Evolutionary conservation across 768 basidiomycete genomes (phyloP).

Genomic region (Stropharia rugosoannulata): DNA sequence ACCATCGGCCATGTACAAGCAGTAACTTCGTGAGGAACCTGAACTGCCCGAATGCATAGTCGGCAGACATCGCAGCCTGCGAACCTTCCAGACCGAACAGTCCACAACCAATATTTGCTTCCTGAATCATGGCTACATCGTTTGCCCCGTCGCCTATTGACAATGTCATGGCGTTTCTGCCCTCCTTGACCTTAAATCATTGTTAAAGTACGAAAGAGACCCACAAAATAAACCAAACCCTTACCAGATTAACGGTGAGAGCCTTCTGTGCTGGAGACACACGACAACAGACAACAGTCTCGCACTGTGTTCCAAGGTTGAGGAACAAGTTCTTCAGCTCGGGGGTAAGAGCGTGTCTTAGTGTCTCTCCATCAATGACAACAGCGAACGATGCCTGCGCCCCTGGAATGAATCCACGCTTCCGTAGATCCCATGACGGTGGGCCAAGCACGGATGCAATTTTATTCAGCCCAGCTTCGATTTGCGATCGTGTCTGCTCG

Average conservation of each 20-base stretch:
- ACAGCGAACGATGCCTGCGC: conserved; percentile 82
- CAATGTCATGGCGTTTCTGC: conserved; percentile 92
- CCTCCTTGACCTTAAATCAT: conserved; percentile 80
- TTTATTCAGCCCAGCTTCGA: conserved; percentile 93
- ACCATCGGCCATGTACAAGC: conserved; percentile 95
- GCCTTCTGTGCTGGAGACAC: conserved; percentile 98
- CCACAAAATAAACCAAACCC: conserved; percentile 21
- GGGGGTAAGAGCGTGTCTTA: conserved; percentile 75
- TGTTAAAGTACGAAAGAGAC: conserved; percentile 2
- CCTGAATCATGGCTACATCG: conserved; percentile 99
- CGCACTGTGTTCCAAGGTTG: conserved; percentile 92
- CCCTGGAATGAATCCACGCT: conserved; percentile 67
- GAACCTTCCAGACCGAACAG: conserved; percentile 93
- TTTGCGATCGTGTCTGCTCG: conserved; percentile 77
- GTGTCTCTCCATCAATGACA: conserved; percentile 95
- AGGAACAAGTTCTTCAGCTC: conserved; percentile 86
- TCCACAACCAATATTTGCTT: conserved; percentile 97
- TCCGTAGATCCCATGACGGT: conserved; percentile 55
- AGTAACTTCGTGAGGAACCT: conserved; percentile 88
- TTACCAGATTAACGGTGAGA: conserved; percentile 88
- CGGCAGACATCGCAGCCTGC: conserved; percentile 98
- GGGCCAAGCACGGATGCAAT: conserved; percentile 86
- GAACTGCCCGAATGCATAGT: conserved; percentile 98
- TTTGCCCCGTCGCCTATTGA: conserved; percentile 98
- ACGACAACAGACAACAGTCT: conserved; percentile 97